phyloP scores from a whole-genome alignment of 1,284 basidiomycete species.

The Cerrena zonata region DNA sequence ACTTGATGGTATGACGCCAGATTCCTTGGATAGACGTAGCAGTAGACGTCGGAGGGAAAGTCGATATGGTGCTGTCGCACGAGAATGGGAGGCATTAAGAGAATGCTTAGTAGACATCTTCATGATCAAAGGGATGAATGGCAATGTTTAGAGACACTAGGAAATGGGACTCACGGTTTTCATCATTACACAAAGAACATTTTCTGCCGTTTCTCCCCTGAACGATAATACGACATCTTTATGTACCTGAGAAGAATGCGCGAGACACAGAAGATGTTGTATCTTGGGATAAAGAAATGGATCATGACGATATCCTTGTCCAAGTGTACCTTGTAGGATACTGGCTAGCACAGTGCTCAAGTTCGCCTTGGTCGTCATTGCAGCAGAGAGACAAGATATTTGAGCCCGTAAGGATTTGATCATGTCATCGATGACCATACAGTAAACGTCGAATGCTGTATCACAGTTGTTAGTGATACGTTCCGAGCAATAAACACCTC shows the following conservation, averaged over 20 bases:
- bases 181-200: constrained; percentile 1
- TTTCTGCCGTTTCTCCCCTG: background rate
- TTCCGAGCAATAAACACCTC: no score
- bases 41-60: constrained; percentile 2
- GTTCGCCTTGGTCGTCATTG: background rate
- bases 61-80: background rate
- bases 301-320: background rate
- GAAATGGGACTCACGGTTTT: background rate
- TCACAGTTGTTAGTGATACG: no score
- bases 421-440: no score
- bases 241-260: background rate
- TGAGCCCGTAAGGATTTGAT: background rate
- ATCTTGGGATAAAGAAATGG: background rate
- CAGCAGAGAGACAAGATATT: background rate
- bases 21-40: background rate
- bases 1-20: background rate
- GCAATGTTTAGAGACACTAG: background rate
- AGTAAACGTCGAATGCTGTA: no score
- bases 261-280: background rate
- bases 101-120: background rate
- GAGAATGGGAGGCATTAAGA: background rate
- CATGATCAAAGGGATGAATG: background rate
- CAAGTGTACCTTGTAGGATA: background rate
- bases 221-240: background rate
- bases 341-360: background rate